Evolutionary conservation across 495 filamentous ascomycete species (phyloP).

Genomic region (Hypoxylon perforatum): DNA sequence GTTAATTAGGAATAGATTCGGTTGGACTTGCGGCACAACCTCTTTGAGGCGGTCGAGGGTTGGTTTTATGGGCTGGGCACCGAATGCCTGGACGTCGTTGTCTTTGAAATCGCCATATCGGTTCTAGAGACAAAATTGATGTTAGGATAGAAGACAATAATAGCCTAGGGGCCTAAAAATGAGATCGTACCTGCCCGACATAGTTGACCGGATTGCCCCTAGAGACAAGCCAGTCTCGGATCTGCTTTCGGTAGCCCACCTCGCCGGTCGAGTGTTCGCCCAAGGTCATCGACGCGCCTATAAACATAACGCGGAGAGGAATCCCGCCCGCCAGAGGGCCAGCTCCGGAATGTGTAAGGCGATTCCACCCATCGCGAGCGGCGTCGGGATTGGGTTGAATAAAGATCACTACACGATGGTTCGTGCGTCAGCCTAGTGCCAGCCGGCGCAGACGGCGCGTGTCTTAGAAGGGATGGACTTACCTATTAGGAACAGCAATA

Average conservation of each 20-base stretch:
- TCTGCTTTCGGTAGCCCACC: constrained; percentile 64
- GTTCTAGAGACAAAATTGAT: constrained; percentile 30
- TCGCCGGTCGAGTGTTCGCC: constrained; percentile 62
- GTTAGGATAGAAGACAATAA: constrained; percentile 27
- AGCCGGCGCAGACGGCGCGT: background rate
- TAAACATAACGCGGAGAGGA: constrained; percentile 62
- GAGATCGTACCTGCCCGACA: constrained; percentile 43
- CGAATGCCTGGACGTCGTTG: constrained; percentile 45
- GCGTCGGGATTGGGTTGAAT: constrained; percentile 30
- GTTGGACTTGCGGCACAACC: constrained; percentile 43
- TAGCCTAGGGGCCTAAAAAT: constrained; percentile 4
- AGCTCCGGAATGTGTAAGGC: constrained; percentile 25
- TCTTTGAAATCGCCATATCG: constrained; percentile 47
- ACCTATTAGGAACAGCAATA: constrained; percentile 28
- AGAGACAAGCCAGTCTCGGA: constrained; percentile 51
- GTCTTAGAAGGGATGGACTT: background rate
- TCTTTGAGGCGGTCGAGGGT: constrained; percentile 41
- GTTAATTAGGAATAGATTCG: constrained; percentile 47
- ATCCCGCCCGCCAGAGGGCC: constrained; percentile 44
- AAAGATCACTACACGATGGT: constrained; percentile 27
- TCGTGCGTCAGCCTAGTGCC: constrained; percentile 7
- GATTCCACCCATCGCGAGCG: constrained; percentile 36
- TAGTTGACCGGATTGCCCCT: constrained; percentile 48
- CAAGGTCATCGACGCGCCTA: constrained; percentile 69
- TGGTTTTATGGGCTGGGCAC: constrained; percentile 43